Base-by-base conservation (phyloP, 1,284 basidiomycete genomes). In the Violaceomyces palustris region DNA sequence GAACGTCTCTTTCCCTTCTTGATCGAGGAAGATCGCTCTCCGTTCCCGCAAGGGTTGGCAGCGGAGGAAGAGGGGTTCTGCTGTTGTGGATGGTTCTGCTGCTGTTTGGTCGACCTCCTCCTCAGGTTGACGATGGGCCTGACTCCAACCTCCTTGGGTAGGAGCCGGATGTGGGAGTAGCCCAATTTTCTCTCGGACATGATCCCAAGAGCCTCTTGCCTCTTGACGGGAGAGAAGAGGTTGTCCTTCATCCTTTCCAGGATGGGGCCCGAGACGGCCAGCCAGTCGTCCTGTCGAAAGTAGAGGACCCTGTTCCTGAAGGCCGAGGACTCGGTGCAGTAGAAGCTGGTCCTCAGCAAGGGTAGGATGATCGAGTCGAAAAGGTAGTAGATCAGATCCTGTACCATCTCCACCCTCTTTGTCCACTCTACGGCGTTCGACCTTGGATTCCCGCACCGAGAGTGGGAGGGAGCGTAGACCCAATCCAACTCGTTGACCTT, bases 201-300 rank as follows among this genome's bases (percentile, higher is more conserved):
- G 42, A 62, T 51, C 1, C 30, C 35, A 8, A 64, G 53, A 75
- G 82, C 63, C 37, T 68, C 56, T 2, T 47, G 34, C 3, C 51
- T 19, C 7, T 50, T 49, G 26, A 66, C 11, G 11, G 51, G 47
- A 37, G 61, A 57, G 29, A 70, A 71, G 18, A 61, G 38, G 6
- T 38, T 39, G 27, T 40, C 3, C 82, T 87, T 82, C 27, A 97
- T 78, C 22, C 82, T 79, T 42, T 83, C 80, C 14, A 94, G 78
- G 18, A 96, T 78, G 0, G 94, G 94, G 2, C 78, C 76, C 42
- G 88, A 91, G 4, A 96, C 78, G 2, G 75, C 77, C 18, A 42
- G 77, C 94, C 94, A 99, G 60, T 93, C 90, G 45, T 92, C 89
- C 46, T 96, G 90, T 7, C 89, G 81, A 69, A 94, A 98, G 73